Conservation (phyloP, 495 filamentous ascomycete species). For the Penicillium soppii region DNA sequence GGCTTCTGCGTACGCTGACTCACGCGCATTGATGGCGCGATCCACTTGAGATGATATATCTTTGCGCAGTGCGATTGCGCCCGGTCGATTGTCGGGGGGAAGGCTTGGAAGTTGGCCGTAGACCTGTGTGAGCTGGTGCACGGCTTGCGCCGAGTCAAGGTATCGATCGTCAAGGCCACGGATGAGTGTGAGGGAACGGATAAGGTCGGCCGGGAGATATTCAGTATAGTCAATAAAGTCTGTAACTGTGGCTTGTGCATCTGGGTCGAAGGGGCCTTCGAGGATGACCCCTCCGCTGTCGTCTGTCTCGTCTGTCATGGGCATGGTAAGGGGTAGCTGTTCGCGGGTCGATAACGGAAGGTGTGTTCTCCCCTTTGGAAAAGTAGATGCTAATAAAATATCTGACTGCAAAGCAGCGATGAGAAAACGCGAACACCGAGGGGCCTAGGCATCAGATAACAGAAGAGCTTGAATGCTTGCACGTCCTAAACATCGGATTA, state of each 20-base stretch:
- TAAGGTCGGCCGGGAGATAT: conserved; percentile 90
- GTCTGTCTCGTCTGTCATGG: conserved; percentile 39
- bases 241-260: conserved; percentile 89
- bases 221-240: conserved; percentile 98
- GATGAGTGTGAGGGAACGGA: conserved; percentile 86
- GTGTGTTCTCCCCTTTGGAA: no score
- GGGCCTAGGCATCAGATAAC: neutral
- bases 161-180: conserved; percentile 76
- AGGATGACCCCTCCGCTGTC: conserved; percentile 48
- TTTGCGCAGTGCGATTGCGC: conserved; percentile 62
- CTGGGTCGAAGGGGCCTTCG: conserved; percentile 67
- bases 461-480: conserved; percentile 1
- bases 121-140: conserved; percentile 69
- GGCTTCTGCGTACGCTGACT: conserved; percentile 80
- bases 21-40: conserved; percentile 70
- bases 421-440: neutral
- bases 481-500: conserved; percentile 5
- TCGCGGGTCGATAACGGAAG: neutral
- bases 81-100: conserved; percentile 51
- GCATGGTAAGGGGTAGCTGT: conserved; percentile 6
- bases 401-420: neutral
- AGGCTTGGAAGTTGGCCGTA: conserved; percentile 72
- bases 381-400: no score
- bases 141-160: conserved; percentile 57
- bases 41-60: conserved; percentile 74